Conservation (phyloP, 2,329 filamentous ascomycete species). For the Fusarium metavorans region DNA sequence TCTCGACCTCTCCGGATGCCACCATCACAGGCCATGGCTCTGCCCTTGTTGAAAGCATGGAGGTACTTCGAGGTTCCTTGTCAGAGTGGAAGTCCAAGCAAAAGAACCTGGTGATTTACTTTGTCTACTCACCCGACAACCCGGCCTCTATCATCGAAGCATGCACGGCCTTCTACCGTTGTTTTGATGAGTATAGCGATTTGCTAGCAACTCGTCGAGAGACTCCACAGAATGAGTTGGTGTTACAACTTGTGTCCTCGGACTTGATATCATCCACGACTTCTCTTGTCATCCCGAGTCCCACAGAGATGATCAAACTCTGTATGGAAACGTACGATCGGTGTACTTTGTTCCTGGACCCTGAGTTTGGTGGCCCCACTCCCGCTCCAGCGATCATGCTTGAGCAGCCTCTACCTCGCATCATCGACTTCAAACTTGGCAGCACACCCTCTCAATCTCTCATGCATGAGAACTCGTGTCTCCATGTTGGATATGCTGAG, state of each 20-base stretch:
- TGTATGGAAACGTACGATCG: slow-evolving; percentile 84
- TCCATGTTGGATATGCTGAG: slow-evolving; percentile 83
- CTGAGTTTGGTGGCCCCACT: slow-evolving; percentile 60
- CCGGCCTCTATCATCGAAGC: slow-evolving; percentile 74
- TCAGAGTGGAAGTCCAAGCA: slow-evolving; percentile 56
- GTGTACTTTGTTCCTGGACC: slow-evolving; percentile 64
- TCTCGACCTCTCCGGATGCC: slow-evolving; percentile 55
- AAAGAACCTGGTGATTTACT: slow-evolving; percentile 80
- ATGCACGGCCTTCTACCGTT: slow-evolving; percentile 78
- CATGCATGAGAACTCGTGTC: slow-evolving; percentile 81
- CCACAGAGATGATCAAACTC: slow-evolving; percentile 69
- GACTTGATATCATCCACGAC: slow-evolving; percentile 74
- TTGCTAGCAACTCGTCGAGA: slow-evolving; percentile 56
- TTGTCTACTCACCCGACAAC: slow-evolving; percentile 76
- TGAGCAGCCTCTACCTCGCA: slow-evolving; percentile 75
- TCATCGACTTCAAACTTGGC: slow-evolving; percentile 80
- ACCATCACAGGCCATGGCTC: slow-evolving; percentile 57
- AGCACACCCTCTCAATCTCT: slow-evolving; percentile 77
- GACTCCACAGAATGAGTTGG: slow-evolving; percentile 71
- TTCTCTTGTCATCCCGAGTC: slow-evolving; percentile 71
- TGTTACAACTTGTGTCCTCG: slow-evolving; percentile 80
- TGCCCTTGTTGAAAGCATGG: slow-evolving; percentile 62
- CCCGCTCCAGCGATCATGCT: slow-evolving; percentile 79
- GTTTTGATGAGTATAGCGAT: slow-evolving; percentile 71
- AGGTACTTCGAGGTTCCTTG: slow-evolving; percentile 61